Evolutionary conservation across 768 basidiomycete genomes (phyloP).

Genomic region (Tulasnella sp.): DNA sequence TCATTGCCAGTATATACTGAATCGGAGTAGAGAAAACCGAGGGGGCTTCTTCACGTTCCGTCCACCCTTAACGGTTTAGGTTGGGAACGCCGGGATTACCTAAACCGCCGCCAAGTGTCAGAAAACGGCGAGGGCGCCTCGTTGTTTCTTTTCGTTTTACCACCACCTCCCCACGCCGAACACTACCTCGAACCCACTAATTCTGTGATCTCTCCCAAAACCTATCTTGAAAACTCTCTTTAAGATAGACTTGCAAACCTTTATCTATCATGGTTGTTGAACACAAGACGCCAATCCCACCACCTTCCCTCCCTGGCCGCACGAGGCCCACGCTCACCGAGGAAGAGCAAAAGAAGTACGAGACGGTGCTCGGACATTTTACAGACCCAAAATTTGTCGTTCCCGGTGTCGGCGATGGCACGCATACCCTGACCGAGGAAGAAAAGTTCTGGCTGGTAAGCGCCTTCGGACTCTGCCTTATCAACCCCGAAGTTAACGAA

Average conservation of each 20-base stretch:
- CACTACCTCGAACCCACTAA: background rate
- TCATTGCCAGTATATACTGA: constrained; percentile 10
- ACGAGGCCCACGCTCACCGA: constrained; percentile 29
- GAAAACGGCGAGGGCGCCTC: background rate
- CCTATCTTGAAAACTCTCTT: background rate
- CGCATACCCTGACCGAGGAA: constrained; percentile 57
- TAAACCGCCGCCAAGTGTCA: constrained; percentile 13
- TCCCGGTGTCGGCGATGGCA: constrained; percentile 49
- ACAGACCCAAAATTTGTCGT: constrained; percentile 55
- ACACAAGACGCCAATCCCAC: constrained; percentile 22
- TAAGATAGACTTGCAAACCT: background rate
- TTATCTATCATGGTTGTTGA: constrained; percentile 6
- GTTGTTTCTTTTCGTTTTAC: constrained; percentile 3
- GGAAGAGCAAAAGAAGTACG: constrained; percentile 55
- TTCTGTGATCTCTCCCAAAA: background rate
- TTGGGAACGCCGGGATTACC: constrained; percentile 12
- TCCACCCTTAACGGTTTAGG: background rate
- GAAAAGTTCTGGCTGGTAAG: constrained; percentile 79
- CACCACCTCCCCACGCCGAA: background rate
- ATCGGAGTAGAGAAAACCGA: background rate
- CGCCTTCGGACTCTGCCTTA: constrained; percentile 35
- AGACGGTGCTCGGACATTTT: constrained; percentile 65
- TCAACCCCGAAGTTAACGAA: background rate
- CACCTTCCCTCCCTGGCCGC: background rate
- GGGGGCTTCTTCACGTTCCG: background rate